Evolutionary conservation across 129 eudicot species (phyloP), one percentile per base, ranked within the genome.

Genomic region (Flaveria trinervia): DNA sequence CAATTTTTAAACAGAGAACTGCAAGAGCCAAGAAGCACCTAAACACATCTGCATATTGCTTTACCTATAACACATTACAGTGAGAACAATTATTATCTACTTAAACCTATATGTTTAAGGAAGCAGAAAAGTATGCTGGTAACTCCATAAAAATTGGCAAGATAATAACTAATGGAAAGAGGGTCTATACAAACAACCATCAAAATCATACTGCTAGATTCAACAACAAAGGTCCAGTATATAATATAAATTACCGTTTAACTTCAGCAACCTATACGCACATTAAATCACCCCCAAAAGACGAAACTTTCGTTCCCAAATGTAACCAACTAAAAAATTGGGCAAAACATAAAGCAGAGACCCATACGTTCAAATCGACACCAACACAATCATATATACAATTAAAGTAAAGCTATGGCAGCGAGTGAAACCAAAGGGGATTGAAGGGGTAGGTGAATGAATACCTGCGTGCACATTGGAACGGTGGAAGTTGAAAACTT

Each of bases 381-480:
- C 22, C 28, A 2, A 60, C 12, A 12, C 33, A 22, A 30, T 33
- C 48, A 28, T 64, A 64, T 64, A 33, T 64, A 64, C 22, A 22
- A 64, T 45, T 30, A 64, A 28, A 30, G 3, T 30, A 64, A 28
- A 30, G 3, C 9, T 20, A 9, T 41, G 50, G 28, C 9, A 12
- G 9, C 3, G 51, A 9, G 52, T 76, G 13, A 68, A 68, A 7
- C 22, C 61, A 73, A 56, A 73, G 28, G 41, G 43, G 15, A 22
- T 3, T 74, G 52, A 72, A 36, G 13, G 13, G 56, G 68, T 14
- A 15, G 77, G 4, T 57, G 56, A 45, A 1, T 39, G 68, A 17
- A 62, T 65, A 79, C 78, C 78, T 64, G 66, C 56, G 73, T 39
- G 72, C 68, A 80, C 79, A 81, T 73, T 52, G 81, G 85, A 66